phyloP scores from a whole-genome alignment of 2,329 filamentous ascomycete species.

The Ceratocystis ficicola region DNA sequence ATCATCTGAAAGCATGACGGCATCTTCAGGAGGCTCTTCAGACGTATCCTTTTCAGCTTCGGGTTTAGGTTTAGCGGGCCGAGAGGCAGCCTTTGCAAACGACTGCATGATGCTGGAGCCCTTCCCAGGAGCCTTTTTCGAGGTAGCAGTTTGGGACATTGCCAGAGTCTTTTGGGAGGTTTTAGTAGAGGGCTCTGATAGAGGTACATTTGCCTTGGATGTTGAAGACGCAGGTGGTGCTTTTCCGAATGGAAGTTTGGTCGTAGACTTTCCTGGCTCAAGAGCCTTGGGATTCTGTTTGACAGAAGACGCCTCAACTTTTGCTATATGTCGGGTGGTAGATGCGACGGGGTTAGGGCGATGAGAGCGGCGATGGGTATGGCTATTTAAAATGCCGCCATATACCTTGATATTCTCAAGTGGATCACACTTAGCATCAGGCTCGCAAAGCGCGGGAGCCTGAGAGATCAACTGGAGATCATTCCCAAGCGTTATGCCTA shows the following conservation, averaged over 20 bases:
- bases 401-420: conserved; percentile 14
- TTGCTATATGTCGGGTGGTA: neutral
- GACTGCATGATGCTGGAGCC: conserved; percentile 59
- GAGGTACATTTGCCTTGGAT: neutral
- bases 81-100: conserved; percentile 51
- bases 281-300: neutral
- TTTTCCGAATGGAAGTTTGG: conserved; percentile 12
- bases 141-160: neutral
- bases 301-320: neutral
- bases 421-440: conserved; percentile 5
- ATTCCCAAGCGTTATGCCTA: conserved; percentile 57
- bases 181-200: neutral
- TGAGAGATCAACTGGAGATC: conserved; percentile 15
- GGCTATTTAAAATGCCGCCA: conserved; percentile 14
- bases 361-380: conserved; percentile 10
- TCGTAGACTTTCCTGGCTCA: conserved; percentile 2
- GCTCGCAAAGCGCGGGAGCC: conserved; percentile 3
- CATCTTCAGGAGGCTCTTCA: conserved; percentile 26
- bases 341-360: neutral
- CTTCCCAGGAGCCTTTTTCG: conserved; percentile 12
- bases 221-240: neutral
- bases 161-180: neutral
- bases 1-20: conserved; percentile 30
- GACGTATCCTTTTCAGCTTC: conserved; percentile 22
- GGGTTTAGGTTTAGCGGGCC: conserved; percentile 39